Evolutionary conservation across 768 basidiomycete genomes (phyloP), one percentile per base, ranked within the genome.

Genomic region (Cystofilobasidium ferigula): DNA sequence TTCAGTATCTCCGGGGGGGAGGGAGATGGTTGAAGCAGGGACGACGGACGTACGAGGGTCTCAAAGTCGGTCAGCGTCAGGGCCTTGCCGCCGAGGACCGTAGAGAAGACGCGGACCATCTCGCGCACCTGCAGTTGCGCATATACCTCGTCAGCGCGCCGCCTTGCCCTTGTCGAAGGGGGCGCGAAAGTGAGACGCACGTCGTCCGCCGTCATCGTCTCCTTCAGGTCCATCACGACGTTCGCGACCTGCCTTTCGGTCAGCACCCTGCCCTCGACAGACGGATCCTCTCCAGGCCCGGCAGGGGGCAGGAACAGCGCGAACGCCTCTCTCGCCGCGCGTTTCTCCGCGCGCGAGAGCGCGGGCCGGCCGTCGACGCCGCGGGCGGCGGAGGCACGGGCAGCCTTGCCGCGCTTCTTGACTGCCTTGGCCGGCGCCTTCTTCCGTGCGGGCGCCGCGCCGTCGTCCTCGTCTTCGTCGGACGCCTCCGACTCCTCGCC

Each of bases 61-160:
- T 58, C 63, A 30, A 64, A 59, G 47, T 64, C 57, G 20, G 43
- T 22, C 14, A 64, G 34, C n/a, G 63, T 48, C 4, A 64, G 43
- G 9, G 34, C 57, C 16, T 40, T 24, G 34, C 51, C 45, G 3
- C 57, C 63, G 10, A 57, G 56, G 3, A 45, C 28, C 12, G 42
- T 58, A 4, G 63, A 59, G 34, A 57, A 64, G 45, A 53, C 35
- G 16, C 34, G 22, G 1, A 64, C 48, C 63, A 64, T 64, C n/a
- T 64, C 63, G 20, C n/a, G 48, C 43, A 64, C 57, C 57, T 64
- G 43, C 24, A 16, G 16, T 5, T 3, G 32, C 32, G 16, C 28
- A 32, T 14, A 32, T 26, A 28, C 10, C 14, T 28, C 16, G n/a
- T 14, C 28, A n/a, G 30, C 1, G 48, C 45, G n/a, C 9, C n/a